Base-by-base conservation (phyloP, 2,329 filamentous ascomycete species). In the Pseudogymnoascus sp. region DNA sequence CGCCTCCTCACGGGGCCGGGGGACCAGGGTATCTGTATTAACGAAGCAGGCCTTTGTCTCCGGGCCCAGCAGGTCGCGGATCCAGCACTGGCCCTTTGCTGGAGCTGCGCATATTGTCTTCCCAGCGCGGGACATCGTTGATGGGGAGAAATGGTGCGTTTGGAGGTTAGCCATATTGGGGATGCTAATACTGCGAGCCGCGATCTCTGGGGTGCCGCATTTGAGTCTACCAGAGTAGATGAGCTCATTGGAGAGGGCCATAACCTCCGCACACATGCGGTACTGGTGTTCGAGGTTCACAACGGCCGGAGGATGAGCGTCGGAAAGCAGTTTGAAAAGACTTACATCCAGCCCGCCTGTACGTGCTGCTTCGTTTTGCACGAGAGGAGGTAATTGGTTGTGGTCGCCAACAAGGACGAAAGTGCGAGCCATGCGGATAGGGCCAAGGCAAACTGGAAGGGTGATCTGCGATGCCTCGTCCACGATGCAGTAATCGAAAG, bases 381-480 rank as follows among this genome's bases (percentile, higher is more conserved):
- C 94, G 0, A 99, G 82, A 1, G 94, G 94, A 0, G 94, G 94
- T 2, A 99, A 82, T 73, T 99, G 94, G 72, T 96, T 94, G 74
- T 99, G 94, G 73, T 99, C 94, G 12, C 94, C 94, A 0, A 99
- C 94, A 0, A 99, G 83, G 16, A 99, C 90, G 74, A 99, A 99
- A 0, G 89, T 96, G 60, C 85, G 85, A 4, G 94, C 92, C 84
- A 97, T 90, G 9, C 94, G 86, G 68, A 99, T 95, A 0, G 94
- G 94, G 0, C 94, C 94, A 0, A 97, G 80, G 67, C 94, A 97
- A 19, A 97, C 93, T 0, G 94, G 94, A 19, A 99, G 79, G 0
- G 94, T 99, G 72, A 99, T 97, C 71, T 99, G 94, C 2, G 92
- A 97, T 0, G 94, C 94, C 75, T 99, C 94, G 67, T 99, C 94